phyloP scores from a whole-genome alignment of 805 yeast species.

The Ogataea nitratoaversa region DNA sequence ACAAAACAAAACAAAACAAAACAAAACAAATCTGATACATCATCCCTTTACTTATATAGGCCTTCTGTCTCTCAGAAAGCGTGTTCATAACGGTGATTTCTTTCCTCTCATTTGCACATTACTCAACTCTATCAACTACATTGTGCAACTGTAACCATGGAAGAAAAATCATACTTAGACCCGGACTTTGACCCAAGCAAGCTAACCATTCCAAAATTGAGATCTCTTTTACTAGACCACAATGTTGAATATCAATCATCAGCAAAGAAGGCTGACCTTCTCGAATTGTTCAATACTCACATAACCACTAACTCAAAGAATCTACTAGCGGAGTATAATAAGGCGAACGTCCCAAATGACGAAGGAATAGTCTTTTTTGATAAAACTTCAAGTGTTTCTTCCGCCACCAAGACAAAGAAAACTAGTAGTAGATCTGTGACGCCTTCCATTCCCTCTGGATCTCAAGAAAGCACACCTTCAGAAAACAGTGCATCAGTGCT shows the following conservation, averaged over 20 bases:
- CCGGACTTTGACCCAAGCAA: constrained; percentile 61
- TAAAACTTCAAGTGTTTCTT: background rate
- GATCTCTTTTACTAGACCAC: constrained; percentile 60
- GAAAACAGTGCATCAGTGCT: background rate
- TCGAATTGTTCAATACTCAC: constrained; percentile 53
- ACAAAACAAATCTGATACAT: constrained; percentile 1
- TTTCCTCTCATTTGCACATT: too few relatives aligned
- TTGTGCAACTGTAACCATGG: too few relatives aligned
- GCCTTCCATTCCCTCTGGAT: background rate
- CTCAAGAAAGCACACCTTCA: background rate
- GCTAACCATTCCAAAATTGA: constrained; percentile 64
- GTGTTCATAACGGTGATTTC: too few relatives aligned
- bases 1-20: constrained; percentile 8
- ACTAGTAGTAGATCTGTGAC: background rate
- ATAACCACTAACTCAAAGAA: constrained; percentile 46
- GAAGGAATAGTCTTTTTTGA: constrained; percentile 18
- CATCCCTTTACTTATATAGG: background rate
- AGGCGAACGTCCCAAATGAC: constrained; percentile 19
- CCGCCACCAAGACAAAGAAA: background rate
- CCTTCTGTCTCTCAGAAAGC: too few relatives aligned
- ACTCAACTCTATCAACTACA: too few relatives aligned
- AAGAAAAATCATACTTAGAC: constrained; percentile 32
- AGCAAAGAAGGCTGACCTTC: constrained; percentile 65
- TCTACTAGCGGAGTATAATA: constrained; percentile 32
- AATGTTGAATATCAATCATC: constrained; percentile 55